Conservation (phyloP, 2,329 filamentous ascomycete genomes). For the Penicillium brasilianum region DNA sequence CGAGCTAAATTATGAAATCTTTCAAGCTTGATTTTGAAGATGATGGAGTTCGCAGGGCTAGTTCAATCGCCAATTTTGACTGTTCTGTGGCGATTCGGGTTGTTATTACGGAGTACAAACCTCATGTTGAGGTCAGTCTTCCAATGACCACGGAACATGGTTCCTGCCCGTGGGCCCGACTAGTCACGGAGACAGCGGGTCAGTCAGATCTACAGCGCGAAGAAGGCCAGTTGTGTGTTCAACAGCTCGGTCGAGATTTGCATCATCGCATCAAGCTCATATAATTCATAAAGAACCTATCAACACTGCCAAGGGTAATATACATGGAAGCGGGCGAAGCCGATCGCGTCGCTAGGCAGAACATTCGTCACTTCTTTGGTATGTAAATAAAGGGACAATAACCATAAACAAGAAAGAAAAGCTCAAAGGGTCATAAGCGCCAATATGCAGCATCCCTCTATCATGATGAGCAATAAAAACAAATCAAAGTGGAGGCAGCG, state of each 20-base stretch:
- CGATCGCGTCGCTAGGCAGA: background rate
- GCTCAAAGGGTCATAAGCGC: slow-evolving; percentile 13
- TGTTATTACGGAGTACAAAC: background rate
- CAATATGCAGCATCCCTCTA: slow-evolving; percentile 24
- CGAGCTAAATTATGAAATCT: background rate
- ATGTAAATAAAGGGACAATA: slow-evolving; percentile 11
- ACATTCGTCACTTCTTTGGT: slow-evolving; percentile 1
- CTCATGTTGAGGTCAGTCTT: background rate
- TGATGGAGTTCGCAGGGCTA: no score
- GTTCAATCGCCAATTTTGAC: no score
- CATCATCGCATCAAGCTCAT: background rate
- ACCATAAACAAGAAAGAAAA: slow-evolving; percentile 12
- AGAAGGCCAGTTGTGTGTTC: background rate
- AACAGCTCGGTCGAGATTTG: background rate
- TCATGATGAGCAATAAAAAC: slow-evolving; percentile 9
- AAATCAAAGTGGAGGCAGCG: slow-evolving; percentile 18
- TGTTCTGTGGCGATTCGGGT: background rate
- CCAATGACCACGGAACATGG: background rate
- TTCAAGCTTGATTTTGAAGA: background rate
- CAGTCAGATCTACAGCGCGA: background rate
- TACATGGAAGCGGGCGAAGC: slow-evolving; percentile 2
- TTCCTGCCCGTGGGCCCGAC: background rate
- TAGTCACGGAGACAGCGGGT: background rate
- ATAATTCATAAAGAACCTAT: slow-evolving; percentile 10
- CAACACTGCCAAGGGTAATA: slow-evolving; percentile 4